Percentiles rank a stretch among this genome's conserved stretches.
Conservation (phyloP, 805 yeast genomes). For the Kuraishia ogatae region DNA sequence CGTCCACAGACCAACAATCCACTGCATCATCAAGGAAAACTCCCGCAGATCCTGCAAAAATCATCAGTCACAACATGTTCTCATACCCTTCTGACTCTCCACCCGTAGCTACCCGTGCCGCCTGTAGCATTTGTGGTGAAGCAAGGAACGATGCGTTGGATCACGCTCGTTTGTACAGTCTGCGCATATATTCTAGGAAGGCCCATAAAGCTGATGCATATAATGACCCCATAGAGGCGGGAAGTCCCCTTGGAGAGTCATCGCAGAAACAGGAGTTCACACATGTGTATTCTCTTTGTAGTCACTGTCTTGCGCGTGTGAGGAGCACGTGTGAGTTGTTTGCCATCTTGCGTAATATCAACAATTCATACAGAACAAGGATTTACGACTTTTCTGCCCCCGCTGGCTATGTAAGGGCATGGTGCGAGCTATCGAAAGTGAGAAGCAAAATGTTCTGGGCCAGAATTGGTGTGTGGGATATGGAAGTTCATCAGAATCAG, state of each 20-base stretch:
- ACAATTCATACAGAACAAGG: conserved; percentile 29
- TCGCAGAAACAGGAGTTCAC: conserved; percentile 16
- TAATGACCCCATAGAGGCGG: background rate
- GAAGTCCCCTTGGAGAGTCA: background rate
- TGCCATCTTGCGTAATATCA: conserved; percentile 61
- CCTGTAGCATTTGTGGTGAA: conserved; percentile 86
- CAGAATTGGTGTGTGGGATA: conserved; percentile 72
- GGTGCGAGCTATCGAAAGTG: conserved; percentile 56
- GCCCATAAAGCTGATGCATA: conserved; percentile 7
- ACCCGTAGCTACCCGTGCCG: conserved; percentile 66
- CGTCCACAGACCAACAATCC: background rate
- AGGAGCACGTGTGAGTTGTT: conserved; percentile 80
- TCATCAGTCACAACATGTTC: conserved; percentile 21
- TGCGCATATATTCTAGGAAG: conserved; percentile 36
- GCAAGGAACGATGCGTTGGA: conserved; percentile 57
- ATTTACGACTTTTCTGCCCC: conserved; percentile 51
- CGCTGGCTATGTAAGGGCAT: conserved; percentile 30
- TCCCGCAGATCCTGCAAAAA: conserved; percentile 9
- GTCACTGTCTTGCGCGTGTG: conserved; percentile 69
- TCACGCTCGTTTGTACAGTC: conserved; percentile 68
- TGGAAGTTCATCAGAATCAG: conserved; percentile 9
- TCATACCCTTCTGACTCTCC: conserved; percentile 39
- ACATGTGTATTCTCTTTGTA: conserved; percentile 62
- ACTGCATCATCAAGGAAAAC: conserved; percentile 2
- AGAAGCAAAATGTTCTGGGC: conserved; percentile 79